Base-by-base conservation (phyloP, 2,329 filamentous ascomycete genomes). In the Penicillium sp. region DNA sequence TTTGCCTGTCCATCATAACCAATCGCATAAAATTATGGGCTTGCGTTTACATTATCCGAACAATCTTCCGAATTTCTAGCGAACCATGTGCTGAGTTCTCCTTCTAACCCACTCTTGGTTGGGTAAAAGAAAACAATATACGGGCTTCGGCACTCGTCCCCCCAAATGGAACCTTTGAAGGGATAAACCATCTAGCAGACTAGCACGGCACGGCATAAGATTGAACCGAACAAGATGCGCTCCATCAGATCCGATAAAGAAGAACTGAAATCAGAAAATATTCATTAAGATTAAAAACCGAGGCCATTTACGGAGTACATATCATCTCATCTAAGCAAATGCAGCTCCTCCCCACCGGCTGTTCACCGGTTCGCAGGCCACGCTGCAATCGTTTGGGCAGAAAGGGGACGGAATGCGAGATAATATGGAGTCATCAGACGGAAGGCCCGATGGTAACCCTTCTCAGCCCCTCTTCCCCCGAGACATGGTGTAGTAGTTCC, bases 321-420 rank as follows among this genome's bases (percentile, higher is more conserved):
- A 35, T 35, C 5, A 55, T 43, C 40, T 52, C 31, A 52, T 11
- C 49, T 54, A 40, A 43, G 37, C 54, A 16, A 55, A 16, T 37
- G 27, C 40, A 51, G 44, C 41, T 40, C 40, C n/a, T 31, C 43
- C 37, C 50, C 54, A 63, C 54, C 58, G 39, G 50, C 51, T 53
- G 39, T 55, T 52, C 53, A 16, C 33, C 31, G 6, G 36, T 53
- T 50, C 19, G 47, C 37, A 39, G 47, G 49, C 40, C 47, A 35
- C 36, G 46, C 41, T 40, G 22, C 46, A 54, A 36, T 50, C 40
- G 10, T 46, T 47, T 47, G 50, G 55, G 51, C 33, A 50, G 16
- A 31, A 47, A 33, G 33, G 50, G n/a, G 54, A 33, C 14, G 24
- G 40, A 40, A 63, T 53, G 46, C 56, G 43, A 65, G 63, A 59